These are phyloP conservation scores for Strobilomyces dryophilus DNA, from an alignment of 768 basidiomycete species.

Conservation along the genomic window DNA sequence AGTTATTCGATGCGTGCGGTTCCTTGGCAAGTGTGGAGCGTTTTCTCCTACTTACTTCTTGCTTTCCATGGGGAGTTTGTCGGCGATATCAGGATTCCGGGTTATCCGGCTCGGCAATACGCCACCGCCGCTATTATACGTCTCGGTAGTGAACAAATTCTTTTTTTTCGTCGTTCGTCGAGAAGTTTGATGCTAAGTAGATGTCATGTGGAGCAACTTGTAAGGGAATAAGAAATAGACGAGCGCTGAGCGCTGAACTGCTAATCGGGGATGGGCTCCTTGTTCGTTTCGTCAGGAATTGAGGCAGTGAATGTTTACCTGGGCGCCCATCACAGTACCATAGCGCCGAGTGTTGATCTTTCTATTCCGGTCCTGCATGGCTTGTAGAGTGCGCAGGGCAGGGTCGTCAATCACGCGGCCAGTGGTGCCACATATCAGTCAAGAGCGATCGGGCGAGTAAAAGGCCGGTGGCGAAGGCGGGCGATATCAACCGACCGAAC, in stretches of 20 bases:
- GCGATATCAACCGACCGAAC: not conserved
- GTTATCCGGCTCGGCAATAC: not conserved
- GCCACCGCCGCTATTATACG: not conserved
- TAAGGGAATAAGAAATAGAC: not conserved
- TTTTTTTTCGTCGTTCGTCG: not conserved
- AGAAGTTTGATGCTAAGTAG: not conserved
- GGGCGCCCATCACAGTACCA: not conserved
- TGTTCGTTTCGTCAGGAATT: not conserved
- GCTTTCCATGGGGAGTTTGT: too few species aligned
- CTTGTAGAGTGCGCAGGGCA: not conserved
- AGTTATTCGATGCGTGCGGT: too few species aligned
- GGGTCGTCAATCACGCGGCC: not conserved
- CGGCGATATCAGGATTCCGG: not conserved
- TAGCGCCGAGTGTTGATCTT: not conserved
- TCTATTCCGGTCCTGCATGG: not conserved
- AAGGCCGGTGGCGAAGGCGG: not conserved
- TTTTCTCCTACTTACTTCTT: too few species aligned
- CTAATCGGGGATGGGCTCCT: not conserved
- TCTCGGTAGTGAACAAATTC: not conserved
- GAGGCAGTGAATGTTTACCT: not conserved
- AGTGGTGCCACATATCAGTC: too few species aligned
- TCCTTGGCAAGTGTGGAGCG: too few species aligned
- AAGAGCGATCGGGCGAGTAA: not conserved
- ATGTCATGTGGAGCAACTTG: not conserved
- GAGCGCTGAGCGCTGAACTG: not conserved